Percentiles rank a stretch among this genome's conserved stretches.
Evolutionary conservation across 768 basidiomycete species (phyloP).

Genomic region (Russula brevipes): DNA sequence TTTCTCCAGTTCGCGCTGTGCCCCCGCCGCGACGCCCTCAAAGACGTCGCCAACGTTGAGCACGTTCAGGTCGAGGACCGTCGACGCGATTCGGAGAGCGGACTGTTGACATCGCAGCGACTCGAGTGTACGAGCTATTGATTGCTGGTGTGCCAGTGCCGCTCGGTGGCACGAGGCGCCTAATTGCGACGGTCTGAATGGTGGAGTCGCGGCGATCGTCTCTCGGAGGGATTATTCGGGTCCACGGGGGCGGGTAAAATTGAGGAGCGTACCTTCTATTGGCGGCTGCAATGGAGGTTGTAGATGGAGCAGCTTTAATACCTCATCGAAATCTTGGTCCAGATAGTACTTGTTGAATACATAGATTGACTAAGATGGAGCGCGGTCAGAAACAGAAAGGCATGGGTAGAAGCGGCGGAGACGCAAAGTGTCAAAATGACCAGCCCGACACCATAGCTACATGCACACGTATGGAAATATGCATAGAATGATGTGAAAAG

Average conservation of each 20-base stretch:
- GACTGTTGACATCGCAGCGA: constrained; percentile 63
- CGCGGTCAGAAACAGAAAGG: not conserved
- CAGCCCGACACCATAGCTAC: not conserved
- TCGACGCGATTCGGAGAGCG: constrained; percentile 67
- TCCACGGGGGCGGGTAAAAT: not conserved
- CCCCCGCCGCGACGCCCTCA: constrained; percentile 52
- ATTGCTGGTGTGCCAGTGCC: constrained; percentile 60
- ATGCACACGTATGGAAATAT: not conserved
- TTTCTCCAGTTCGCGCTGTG: constrained; percentile 58
- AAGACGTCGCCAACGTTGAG: constrained; percentile 68
- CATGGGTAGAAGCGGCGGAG: not conserved
- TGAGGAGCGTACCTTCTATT: constrained; percentile 52
- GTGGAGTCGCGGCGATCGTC: constrained; percentile 61
- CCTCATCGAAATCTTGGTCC: constrained; percentile 61
- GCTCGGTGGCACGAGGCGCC: constrained; percentile 61
- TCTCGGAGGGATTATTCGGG: constrained; percentile 36
- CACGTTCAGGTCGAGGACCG: constrained; percentile 64
- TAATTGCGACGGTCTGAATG: constrained; percentile 60
- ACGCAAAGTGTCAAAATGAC: not conserved
- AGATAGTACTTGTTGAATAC: constrained; percentile 82
- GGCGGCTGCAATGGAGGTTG: constrained; percentile 61
- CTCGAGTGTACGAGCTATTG: constrained; percentile 46
- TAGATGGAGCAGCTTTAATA: constrained; percentile 56
- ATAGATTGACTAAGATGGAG: constrained; percentile 52
- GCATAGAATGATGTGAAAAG: not conserved